Base-by-base conservation (phyloP, 176 grass and related monocot genomes). In the Raddia guianensis region DNA sequence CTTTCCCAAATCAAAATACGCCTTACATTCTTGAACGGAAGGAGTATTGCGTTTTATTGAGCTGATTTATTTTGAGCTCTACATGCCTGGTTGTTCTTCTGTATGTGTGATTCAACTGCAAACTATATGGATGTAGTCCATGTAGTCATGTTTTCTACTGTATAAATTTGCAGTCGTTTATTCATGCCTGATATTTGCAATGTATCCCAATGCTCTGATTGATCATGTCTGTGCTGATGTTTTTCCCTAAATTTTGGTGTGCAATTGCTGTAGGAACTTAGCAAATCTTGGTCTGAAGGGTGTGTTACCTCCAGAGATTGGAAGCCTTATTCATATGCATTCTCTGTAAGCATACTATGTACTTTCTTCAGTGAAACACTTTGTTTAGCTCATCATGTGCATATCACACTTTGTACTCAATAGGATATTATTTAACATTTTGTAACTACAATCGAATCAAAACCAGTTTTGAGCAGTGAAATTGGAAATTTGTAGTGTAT, bases 261-360 rank as follows among this genome's bases (percentile, higher is more conserved):
- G 3, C 46, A n/a, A 57, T 71, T 55, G n/a, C 32, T 84, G 80
- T 69, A 93, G 94, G 94, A 81, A 62, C 64, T 70, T 90, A 54
- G 70, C 79, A 70, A 87, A 89, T 93, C 91, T 91, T 87, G 77
- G 69, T 91, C 81, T 93, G 27, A 87, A 76, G 40, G 86, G 86
- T 3, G 34, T 68, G 33, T 59, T 91, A 59, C 14, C 83, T 64
- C 65, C 77, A 50, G 84, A 89, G 74, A 37, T 91, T 55, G 86
- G 85, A 49, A 76, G 64, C 2, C 54, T 93, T 68, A 70, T 32
- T 52, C 55, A 74, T 58, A 71, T 90, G 65, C 59, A 21, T 46
- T 72, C 70, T 80, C 33, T 89, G 93, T 97, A 87, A 97, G 86
- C 59, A 74, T 35, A 72, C 62, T 56, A 3, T 80, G 13, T 15